phyloP scores from a whole-genome alignment of 331 rosid species.

The Malus hybrid region DNA sequence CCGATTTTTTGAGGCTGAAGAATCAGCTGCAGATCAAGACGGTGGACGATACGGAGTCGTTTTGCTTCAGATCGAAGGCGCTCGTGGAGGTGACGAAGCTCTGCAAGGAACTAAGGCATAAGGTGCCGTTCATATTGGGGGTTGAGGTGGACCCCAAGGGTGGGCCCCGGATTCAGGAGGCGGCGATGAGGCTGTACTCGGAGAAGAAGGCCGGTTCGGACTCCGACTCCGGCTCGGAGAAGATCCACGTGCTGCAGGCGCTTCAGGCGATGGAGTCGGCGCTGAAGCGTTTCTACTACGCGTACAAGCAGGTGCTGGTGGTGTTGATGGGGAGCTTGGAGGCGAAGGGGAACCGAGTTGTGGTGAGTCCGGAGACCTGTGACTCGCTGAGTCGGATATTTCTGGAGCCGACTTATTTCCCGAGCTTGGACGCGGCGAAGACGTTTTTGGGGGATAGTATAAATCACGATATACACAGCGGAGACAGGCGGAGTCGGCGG shows the following conservation, averaged over 20 bases:
- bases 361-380: conserved; percentile 35
- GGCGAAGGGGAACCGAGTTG: conserved; percentile 54
- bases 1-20: conserved; percentile 65
- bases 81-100: conserved; percentile 52
- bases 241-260: conserved; percentile 56
- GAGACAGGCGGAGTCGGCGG: background rate
- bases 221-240: conserved; percentile 4
- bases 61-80: conserved; percentile 69
- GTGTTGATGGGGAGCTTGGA: conserved; percentile 71
- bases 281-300: conserved; percentile 66
- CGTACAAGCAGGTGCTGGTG: conserved; percentile 68
- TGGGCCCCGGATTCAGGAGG: conserved; percentile 88
- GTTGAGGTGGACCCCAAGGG: conserved; percentile 91
- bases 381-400: conserved; percentile 67
- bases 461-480: conserved; percentile 16
- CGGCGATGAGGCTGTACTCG: conserved; percentile 77
- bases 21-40: conserved; percentile 35
- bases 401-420: conserved; percentile 73
- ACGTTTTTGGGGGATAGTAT: conserved; percentile 62
- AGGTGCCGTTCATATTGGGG: conserved; percentile 65
- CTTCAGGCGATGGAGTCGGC: conserved; percentile 64
- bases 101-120: conserved; percentile 62
- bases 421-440: conserved; percentile 92
- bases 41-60: conserved; percentile 41
- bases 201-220: conserved; percentile 36